Evolutionary conservation across 75 land plant genomes (phyloP), one percentile per base, ranked within the genome.

Genomic region (Picea glauca): DNA sequence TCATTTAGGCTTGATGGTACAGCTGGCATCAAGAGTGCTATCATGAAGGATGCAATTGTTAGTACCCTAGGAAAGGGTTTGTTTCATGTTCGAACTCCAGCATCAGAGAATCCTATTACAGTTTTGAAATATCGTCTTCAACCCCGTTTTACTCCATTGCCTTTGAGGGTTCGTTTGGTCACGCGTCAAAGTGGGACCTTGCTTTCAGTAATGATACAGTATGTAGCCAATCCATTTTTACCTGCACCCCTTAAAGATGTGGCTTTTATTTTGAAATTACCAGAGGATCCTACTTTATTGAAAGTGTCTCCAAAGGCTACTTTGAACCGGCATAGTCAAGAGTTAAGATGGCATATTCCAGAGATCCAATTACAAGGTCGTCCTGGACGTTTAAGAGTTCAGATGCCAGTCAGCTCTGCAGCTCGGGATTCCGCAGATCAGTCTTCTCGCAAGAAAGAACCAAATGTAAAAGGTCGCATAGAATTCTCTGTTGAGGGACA

Each of bases 1-100:
- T 90, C 99, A 1, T 96, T 96, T 63, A 60, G 83, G 2, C 76
- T 96, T 62, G 95, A 92, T 38, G 91, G 91, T 40, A 86, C 91
- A 26, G 81, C 82, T 40, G 86, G 83, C 12, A 91, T 96, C 66
- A 92, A 88, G 83, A 81, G 90, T 58, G 91, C 86, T 63, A 89
- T 86, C 17, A 76, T 95, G 86, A 80, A 84, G 62, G 80, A 79
- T 76, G 77, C 93, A 15, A 31, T 78, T 21, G 86, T 93, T 30
- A 92, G 98, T 74, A 92, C 92, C 67, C 81, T 96, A 6, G 95
- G 95, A 6, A 88, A 89, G 80, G 98, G 98, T 21, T 77, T 92
- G 81, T 96, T 94, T 75, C 98, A 96, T 78, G 90, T 96, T 15
- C 83, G 93, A 21, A 87, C 93, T 32, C 76, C 86, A 62, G 84